Percentiles rank a stretch among this genome's conserved stretches.
These are phyloP conservation scores for Trypanosoma platydactyli DNA, from an alignment of 208 protist genomes.

Conservation along the genomic window DNA sequence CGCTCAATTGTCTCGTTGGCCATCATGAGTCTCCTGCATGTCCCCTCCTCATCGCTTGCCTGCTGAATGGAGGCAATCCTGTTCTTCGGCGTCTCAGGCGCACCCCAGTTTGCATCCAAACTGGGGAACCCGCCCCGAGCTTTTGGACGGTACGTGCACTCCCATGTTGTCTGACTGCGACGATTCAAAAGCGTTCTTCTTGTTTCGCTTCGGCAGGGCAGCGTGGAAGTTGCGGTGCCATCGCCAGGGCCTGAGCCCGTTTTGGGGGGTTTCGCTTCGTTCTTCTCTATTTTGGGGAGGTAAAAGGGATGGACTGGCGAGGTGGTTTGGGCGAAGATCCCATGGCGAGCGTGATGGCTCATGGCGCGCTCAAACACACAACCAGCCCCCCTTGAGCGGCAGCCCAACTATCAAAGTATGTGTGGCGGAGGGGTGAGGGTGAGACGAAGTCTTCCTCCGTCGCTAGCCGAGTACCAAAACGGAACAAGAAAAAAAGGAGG, in stretches of 20 bases:
- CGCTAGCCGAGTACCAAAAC: too few relatives aligned
- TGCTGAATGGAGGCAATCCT: background rate
- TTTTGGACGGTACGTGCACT: constrained; percentile 19
- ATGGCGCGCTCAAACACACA: constrained; percentile 1
- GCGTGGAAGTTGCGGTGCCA: background rate
- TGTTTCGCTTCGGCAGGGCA: background rate
- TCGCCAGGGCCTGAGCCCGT: background rate
- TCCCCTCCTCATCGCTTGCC: constrained; percentile 19
- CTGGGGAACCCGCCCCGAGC: background rate
- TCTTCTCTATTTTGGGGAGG: constrained; percentile 15
- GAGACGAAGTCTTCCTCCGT: too few relatives aligned
- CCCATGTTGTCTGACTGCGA: background rate
- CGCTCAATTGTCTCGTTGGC: constrained; percentile 38
- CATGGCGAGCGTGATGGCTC: background rate
- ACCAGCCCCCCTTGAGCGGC: background rate
- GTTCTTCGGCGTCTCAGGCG: background rate
- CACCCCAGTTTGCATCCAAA: too few relatives aligned
- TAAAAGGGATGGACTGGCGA: background rate
- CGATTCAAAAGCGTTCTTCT: background rate
- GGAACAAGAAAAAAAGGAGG: background rate
- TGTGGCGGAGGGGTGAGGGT: too few relatives aligned
- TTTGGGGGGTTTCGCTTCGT: too few relatives aligned
- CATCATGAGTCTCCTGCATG: constrained; percentile 22
- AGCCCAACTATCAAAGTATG: too few relatives aligned
- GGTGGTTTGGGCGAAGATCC: constrained; percentile 9